These are phyloP conservation scores for Multifurca ochricompacta DNA, from an alignment of 768 basidiomycete species.

Conservation along the genomic window DNA sequence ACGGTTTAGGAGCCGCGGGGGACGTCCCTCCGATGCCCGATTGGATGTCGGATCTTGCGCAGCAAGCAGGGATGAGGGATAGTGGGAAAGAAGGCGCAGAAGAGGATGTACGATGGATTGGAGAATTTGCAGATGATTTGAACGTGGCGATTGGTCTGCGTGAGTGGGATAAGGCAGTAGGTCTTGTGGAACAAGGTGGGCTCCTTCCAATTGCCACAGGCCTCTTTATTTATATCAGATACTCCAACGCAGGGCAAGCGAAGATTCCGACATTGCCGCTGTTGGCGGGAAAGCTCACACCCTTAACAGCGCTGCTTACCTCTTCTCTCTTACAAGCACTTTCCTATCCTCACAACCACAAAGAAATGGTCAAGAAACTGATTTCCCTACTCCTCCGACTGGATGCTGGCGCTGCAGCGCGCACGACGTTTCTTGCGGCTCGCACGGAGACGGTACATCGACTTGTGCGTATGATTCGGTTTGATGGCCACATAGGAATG, in stretches of 20 bases:
- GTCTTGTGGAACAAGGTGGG: slow-evolving; percentile 73
- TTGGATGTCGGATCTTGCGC: slow-evolving; percentile 66
- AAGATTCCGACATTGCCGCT: slow-evolving; percentile 49
- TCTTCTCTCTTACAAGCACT: slow-evolving; percentile 65
- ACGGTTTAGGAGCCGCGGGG: slow-evolving; percentile 28
- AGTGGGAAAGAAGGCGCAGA: slow-evolving; percentile 69
- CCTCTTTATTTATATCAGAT: not conserved
- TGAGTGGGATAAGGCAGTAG: slow-evolving; percentile 84
- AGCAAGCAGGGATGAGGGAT: slow-evolving; percentile 44
- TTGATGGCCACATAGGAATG: slow-evolving; percentile 79
- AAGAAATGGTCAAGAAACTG: slow-evolving; percentile 62
- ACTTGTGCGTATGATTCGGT: slow-evolving; percentile 79
- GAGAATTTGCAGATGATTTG: slow-evolving; percentile 86
- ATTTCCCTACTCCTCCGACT: slow-evolving; percentile 69
- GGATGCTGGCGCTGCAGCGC: slow-evolving; percentile 68
- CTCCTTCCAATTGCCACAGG: not conserved
- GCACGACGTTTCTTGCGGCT: slow-evolving; percentile 75
- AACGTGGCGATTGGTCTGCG: slow-evolving; percentile 86
- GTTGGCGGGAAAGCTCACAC: slow-evolving; percentile 51
- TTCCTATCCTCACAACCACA: slow-evolving; percentile 68
- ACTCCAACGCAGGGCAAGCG: slow-evolving; percentile 40
- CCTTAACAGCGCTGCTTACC: slow-evolving; percentile 60
- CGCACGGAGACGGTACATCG: slow-evolving; percentile 66
- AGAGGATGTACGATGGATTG: slow-evolving; percentile 76
- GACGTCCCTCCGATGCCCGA: slow-evolving; percentile 58